Conservation (phyloP, 2,329 filamentous ascomycete species). For the Aspergillus phoenicis region DNA sequence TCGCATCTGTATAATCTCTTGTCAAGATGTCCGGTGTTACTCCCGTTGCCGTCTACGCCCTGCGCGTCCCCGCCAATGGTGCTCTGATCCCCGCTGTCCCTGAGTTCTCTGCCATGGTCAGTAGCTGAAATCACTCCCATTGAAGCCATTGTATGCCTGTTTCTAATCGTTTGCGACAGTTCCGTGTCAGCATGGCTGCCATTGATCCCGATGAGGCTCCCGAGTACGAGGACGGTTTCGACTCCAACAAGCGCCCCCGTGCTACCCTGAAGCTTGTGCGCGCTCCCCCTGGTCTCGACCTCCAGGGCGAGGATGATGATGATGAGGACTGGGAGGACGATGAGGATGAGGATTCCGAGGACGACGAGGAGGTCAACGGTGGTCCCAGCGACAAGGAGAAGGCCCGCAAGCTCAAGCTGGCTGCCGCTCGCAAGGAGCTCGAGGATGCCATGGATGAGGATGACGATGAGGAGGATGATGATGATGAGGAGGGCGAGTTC, state of each 20-base stretch:
- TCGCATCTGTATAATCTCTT: conserved; percentile 3
- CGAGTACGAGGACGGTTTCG: conserved; percentile 65
- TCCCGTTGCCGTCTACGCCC: conserved; percentile 83
- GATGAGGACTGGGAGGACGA: conserved; percentile 54
- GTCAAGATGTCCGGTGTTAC: conserved; percentile 51
- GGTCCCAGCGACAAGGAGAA: conserved; percentile 90
- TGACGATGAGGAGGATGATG: conserved; percentile 56
- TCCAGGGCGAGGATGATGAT: conserved; percentile 61
- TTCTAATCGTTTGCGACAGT: conserved; percentile 55
- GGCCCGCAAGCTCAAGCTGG: conserved; percentile 81
- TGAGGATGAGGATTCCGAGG: conserved; percentile 55
- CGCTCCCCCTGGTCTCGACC: conserved; percentile 60
- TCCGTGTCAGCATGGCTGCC: conserved; percentile 98
- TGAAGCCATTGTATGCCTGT: neutral
- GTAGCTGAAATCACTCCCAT: conserved; percentile 39
- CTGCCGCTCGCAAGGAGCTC: conserved; percentile 75
- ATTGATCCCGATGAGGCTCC: conserved; percentile 83
- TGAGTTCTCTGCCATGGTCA: conserved; percentile 81
- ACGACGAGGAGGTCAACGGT: conserved; percentile 80
- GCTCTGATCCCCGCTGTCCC: conserved; percentile 76
- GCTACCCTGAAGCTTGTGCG: conserved; percentile 92
- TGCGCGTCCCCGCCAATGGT: conserved; percentile 84
- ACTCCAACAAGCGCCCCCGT: conserved; percentile 65
- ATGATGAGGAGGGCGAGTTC: conserved; percentile 69
- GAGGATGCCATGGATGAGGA: conserved; percentile 66